Percentiles rank a stretch among this genome's conserved stretches.
Conservation (phyloP, 2,329 filamentous ascomycete species). For the Taxawa tesnikishii region DNA sequence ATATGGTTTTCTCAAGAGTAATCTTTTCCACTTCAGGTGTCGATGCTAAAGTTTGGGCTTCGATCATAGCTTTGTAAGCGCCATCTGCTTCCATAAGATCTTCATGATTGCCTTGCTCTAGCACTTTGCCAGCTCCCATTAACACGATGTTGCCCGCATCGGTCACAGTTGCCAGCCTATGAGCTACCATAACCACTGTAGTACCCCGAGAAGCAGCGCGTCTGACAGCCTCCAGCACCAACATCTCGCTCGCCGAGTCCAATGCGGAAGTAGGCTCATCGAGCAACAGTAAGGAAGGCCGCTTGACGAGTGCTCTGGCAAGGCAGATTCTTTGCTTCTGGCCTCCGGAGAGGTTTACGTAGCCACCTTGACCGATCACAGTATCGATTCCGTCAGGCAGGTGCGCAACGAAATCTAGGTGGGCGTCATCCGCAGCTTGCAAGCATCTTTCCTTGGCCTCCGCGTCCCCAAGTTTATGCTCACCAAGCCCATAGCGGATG, state of each 20-base stretch:
- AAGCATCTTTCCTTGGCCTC: conserved; percentile 14
- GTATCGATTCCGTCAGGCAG: conserved; percentile 33
- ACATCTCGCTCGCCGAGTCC: conserved; percentile 29
- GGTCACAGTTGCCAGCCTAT: conserved; percentile 64
- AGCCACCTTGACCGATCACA: conserved; percentile 27
- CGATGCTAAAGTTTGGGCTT: conserved; percentile 7
- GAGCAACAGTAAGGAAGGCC: conserved; percentile 31
- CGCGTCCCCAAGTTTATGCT: conserved; percentile 11
- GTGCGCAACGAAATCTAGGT: conserved; percentile 31
- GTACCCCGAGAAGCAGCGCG: conserved; percentile 33
- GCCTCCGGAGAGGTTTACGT: conserved; percentile 28
- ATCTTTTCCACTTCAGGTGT: not conserved
- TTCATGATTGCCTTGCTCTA: conserved; percentile 49
- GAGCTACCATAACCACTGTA: conserved; percentile 61
- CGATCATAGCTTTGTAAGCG: conserved; percentile 8
- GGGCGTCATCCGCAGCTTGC: conserved; percentile 24
- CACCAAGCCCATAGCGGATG: conserved; percentile 24
- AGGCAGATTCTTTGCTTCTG: conserved; percentile 35
- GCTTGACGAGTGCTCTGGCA: conserved; percentile 31
- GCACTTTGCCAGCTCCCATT: conserved; percentile 53
- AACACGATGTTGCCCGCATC: conserved; percentile 73
- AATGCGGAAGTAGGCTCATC: conserved; percentile 35
- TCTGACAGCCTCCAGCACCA: conserved; percentile 31
- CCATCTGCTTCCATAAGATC: conserved; percentile 27
- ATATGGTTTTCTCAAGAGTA: not conserved